Conservation (phyloP, 2,329 filamentous ascomycete genomes). For the Apiospora phragmitis region DNA sequence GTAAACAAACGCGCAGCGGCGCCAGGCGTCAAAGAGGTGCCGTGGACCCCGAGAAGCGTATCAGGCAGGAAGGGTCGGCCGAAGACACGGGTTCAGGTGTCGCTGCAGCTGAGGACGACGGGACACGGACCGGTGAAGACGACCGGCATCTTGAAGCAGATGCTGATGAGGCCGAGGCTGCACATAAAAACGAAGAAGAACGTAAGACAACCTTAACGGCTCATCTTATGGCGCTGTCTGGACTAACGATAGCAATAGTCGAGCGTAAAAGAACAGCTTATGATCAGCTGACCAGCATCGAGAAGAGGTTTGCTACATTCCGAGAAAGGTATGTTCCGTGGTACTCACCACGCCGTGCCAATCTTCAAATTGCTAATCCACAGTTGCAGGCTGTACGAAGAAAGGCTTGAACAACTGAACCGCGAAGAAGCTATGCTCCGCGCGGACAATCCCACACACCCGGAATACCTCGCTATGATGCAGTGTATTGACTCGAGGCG, state of each 20-base stretch:
- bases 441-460: slow-evolving; percentile 70
- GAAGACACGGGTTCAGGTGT: slow-evolving; percentile 19
- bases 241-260: slow-evolving; percentile 48
- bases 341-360: neutral
- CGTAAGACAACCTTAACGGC: slow-evolving; percentile 38
- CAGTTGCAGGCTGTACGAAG: slow-evolving; percentile 74
- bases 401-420: slow-evolving; percentile 81
- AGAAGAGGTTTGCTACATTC: slow-evolving; percentile 85
- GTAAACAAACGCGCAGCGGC: slow-evolving; percentile 34
- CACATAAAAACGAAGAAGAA: slow-evolving; percentile 65
- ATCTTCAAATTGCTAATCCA: neutral
- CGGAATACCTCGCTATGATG: slow-evolving; percentile 88
- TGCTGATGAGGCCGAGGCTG: slow-evolving; percentile 60
- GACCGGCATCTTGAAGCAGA: slow-evolving; percentile 55
- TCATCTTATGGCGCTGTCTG: neutral
- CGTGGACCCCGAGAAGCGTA: slow-evolving; percentile 10
- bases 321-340: slow-evolving; percentile 67
- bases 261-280: slow-evolving; percentile 78
- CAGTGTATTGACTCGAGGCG: slow-evolving; percentile 81
- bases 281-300: slow-evolving; percentile 76
- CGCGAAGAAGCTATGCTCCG: slow-evolving; percentile 63
- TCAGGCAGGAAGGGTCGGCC: slow-evolving; percentile 1
- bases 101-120: slow-evolving; percentile 39
- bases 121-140: slow-evolving; percentile 52
- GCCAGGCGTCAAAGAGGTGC: slow-evolving; percentile 35